A percentile compares a stretch with the other conserved stretches of the same genome.
Conservation (phyloP, 371 early-diverging fungal species). For the Apophysomyces ossiformis region DNA sequence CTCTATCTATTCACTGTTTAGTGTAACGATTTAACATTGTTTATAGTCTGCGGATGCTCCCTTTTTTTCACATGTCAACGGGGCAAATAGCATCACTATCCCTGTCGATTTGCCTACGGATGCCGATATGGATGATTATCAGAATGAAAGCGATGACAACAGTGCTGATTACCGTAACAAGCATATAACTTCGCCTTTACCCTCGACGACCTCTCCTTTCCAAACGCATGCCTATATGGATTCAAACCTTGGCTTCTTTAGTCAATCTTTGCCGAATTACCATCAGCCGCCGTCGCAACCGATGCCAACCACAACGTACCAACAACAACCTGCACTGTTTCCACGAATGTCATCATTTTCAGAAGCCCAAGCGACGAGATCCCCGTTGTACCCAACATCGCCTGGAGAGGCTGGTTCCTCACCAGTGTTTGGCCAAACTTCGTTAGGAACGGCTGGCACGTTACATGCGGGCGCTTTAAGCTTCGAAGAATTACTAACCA, state of each 20-base stretch:
- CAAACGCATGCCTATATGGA: constrained; percentile 10
- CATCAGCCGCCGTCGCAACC: constrained; percentile 7
- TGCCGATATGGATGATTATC: constrained; percentile 37
- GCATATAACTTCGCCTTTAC: constrained; percentile 22
- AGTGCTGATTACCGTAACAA: constrained; percentile 8
- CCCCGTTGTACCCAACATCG: constrained; percentile 16
- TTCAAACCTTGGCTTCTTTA: constrained; percentile 17
- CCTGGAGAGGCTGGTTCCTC: constrained; percentile 18
- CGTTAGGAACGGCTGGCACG: constrained; percentile 15
- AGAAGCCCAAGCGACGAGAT: constrained; percentile 24
- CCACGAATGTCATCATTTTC: constrained; percentile 13
- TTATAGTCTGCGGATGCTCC: constrained; percentile 13
- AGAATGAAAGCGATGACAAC: constrained; percentile 13
- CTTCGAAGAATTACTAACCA: constrained; percentile 27
- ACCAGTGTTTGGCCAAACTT: constrained; percentile 9
- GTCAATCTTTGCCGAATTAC: constrained; percentile 26
- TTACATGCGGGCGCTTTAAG: constrained; percentile 30
- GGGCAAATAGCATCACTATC: constrained; percentile 39
- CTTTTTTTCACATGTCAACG: constrained; percentile 23
- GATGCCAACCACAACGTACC: constrained; percentile 8
- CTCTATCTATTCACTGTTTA: background rate
- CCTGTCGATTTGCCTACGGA: constrained; percentile 36
- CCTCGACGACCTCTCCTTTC: constrained; percentile 14
- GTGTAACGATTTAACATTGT: constrained; percentile 4
- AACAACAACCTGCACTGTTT: constrained; percentile 16